Percentiles rank a stretch among this genome's conserved stretches.
phyloP scores from a whole-genome alignment of 768 basidiomycete species.

The Tylopilus plumbeoviolaceoides region DNA sequence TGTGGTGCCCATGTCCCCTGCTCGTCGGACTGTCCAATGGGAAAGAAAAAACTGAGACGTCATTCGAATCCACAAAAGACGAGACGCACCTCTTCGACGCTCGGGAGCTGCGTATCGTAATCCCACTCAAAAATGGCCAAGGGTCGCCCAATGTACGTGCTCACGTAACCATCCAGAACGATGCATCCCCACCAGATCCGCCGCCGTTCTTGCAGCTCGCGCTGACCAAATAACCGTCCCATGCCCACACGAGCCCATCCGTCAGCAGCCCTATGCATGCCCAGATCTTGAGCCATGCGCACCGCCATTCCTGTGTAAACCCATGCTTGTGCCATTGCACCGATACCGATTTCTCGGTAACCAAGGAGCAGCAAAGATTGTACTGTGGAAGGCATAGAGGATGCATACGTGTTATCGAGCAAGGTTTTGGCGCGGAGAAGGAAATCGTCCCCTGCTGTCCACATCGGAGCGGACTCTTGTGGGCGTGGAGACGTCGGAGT shows the following conservation, averaged over 20 bases:
- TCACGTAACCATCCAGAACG: conserved; percentile 76
- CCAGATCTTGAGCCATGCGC: conserved; percentile 88
- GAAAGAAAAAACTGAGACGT: conserved; percentile 10
- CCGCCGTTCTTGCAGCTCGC: conserved; percentile 66
- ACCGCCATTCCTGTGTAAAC: conserved; percentile 83
- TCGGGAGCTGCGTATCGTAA: conserved; percentile 69
- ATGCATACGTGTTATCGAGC: conserved; percentile 63
- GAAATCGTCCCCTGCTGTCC: conserved; percentile 75
- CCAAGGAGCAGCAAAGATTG: conserved; percentile 79
- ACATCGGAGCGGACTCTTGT: conserved; percentile 57
- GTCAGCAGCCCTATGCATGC: conserved; percentile 78
- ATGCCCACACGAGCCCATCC: conserved; percentile 64
- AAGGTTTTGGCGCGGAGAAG: conserved; percentile 62
- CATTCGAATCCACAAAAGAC: not conserved
- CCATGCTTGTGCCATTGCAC: conserved; percentile 88
- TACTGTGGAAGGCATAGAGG: conserved; percentile 69
- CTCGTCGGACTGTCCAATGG: conserved; percentile 53
- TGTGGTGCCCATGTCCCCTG: conserved; percentile 50
- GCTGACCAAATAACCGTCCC: conserved; percentile 52
- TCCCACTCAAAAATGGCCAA: conserved; percentile 71
- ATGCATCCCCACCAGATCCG: conserved; percentile 79
- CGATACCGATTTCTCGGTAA: conserved; percentile 84
- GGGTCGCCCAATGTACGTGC: conserved; percentile 75
- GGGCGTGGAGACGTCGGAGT: conserved; percentile 34
- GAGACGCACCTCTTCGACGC: conserved; percentile 48